Evolutionary conservation across 768 basidiomycete genomes (phyloP).

Genomic region (Phlebiopsis flavidoalba): DNA sequence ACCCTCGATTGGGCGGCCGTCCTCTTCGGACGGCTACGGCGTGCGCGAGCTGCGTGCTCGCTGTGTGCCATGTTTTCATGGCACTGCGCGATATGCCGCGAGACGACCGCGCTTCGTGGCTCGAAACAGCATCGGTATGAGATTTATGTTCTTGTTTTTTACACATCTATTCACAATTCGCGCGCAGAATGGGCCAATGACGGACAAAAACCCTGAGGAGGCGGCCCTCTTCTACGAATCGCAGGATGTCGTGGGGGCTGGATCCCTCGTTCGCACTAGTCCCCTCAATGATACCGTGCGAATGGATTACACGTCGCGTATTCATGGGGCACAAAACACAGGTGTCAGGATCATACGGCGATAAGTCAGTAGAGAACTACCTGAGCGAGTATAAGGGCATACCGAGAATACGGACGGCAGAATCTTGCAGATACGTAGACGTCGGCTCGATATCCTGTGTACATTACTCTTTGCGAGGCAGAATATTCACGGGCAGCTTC

Average conservation of each 20-base stretch:
- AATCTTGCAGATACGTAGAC: neutral
- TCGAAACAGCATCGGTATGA: neutral
- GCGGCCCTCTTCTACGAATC: neutral
- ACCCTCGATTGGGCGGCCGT: neutral
- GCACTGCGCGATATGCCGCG: neutral
- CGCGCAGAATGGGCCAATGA: neutral
- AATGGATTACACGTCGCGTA: constrained; percentile 9
- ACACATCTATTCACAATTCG: neutral
- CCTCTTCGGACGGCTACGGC: neutral
- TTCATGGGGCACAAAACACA: constrained; percentile 11
- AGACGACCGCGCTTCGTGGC: too few relatives aligned
- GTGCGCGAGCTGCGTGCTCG: neutral
- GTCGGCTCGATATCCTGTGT: too few relatives aligned
- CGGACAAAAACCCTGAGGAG: neutral
- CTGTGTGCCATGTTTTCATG: neutral
- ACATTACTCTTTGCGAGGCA: too few relatives aligned
- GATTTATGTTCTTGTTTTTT: neutral
- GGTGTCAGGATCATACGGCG: constrained; percentile 15
- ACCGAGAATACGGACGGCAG: neutral
- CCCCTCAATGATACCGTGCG: constrained; percentile 27
- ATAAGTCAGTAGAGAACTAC: constrained; percentile 10
- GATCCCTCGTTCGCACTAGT: neutral
- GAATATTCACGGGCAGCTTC: too few relatives aligned
- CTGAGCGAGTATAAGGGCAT: constrained; percentile 8
- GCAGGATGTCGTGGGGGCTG: neutral